Conservation (phyloP, 2,329 filamentous ascomycete species). For the Bipolaris sorokiniana region DNA sequence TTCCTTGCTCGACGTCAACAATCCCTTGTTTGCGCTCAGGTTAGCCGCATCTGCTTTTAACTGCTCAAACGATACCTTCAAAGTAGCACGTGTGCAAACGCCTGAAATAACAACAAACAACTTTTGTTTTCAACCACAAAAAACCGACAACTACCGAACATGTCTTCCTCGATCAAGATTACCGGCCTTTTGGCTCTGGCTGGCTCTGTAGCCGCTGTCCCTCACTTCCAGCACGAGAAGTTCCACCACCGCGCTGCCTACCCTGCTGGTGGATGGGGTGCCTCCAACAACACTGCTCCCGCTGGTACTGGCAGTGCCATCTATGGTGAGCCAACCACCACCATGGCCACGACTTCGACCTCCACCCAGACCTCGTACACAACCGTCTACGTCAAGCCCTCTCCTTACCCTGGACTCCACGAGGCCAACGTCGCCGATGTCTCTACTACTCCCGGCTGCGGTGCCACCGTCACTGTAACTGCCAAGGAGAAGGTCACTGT, state of each 20-base stretch:
- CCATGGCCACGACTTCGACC: constrained; percentile 32
- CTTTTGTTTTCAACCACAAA: neutral
- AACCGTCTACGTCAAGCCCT: constrained; percentile 28
- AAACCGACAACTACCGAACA: constrained; percentile 33
- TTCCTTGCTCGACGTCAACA: constrained; percentile 17
- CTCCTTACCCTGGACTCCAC: constrained; percentile 21
- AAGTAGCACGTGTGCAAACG: constrained; percentile 9
- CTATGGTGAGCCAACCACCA: constrained; percentile 32
- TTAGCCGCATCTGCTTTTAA: constrained; percentile 16
- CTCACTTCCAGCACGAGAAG: constrained; percentile 41
- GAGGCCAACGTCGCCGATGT: constrained; percentile 29
- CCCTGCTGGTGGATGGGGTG: constrained; percentile 41
- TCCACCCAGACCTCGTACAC: constrained; percentile 38
- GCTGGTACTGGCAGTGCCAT: constrained; percentile 31
- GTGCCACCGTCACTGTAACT: constrained; percentile 47
- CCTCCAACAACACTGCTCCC: constrained; percentile 35
- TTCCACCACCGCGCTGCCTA: constrained; percentile 40
- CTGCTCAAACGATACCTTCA: constrained; percentile 10
- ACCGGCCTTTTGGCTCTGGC: constrained; percentile 52
- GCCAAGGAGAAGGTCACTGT: constrained; percentile 51
- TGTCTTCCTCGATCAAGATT: constrained; percentile 48
- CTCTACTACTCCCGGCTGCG: constrained; percentile 31
- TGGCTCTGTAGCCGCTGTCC: constrained; percentile 48
- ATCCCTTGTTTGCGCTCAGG: constrained; percentile 18
- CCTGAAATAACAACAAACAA: neutral